Evolutionary conservation across 2,329 filamentous ascomycete genomes (phyloP).

Genomic region (Monilinia vaccinii-corymbosi): DNA sequence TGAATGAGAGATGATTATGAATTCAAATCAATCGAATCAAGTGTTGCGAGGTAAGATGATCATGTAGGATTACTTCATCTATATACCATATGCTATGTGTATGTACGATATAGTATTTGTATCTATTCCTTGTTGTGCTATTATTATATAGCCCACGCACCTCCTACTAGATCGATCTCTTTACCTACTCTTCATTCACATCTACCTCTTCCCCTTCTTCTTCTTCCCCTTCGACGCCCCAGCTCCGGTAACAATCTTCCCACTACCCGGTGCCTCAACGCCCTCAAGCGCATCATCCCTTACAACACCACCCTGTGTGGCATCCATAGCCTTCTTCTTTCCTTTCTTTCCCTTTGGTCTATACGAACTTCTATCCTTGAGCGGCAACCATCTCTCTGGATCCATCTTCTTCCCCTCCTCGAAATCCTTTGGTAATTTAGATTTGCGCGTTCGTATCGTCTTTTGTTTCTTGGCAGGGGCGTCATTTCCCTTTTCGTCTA

Average conservation of each 20-base stretch:
- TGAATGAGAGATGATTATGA: too few relatives aligned
- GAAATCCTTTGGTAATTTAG: conserved; percentile 61
- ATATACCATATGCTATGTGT: not conserved
- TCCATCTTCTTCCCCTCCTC: conserved; percentile 74
- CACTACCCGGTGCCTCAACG: conserved; percentile 52
- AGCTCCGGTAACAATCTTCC: conserved; percentile 54
- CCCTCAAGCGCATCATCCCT: conserved; percentile 62
- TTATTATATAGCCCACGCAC: not conserved
- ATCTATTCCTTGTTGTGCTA: not conserved
- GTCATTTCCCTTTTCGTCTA: conserved; percentile 45
- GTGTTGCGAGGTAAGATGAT: not conserved
- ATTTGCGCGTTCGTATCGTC: conserved; percentile 36
- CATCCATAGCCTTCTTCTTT: conserved; percentile 68
- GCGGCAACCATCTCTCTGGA: conserved; percentile 85
- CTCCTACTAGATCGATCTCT: not conserved
- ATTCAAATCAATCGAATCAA: not conserved
- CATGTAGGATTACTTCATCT: not conserved
- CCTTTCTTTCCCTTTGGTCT: conserved; percentile 87
- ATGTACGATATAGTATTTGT: not conserved
- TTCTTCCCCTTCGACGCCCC: conserved; percentile 25
- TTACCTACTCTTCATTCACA: conserved; percentile 18
- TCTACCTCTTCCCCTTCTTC: conserved; percentile 43
- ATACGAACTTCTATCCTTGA: conserved; percentile 83
- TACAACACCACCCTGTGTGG: conserved; percentile 78
- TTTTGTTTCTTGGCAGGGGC: conserved; percentile 30